phyloP scores from a whole-genome alignment of 345 rosid genomes.

The Reutealis trisperma region DNA sequence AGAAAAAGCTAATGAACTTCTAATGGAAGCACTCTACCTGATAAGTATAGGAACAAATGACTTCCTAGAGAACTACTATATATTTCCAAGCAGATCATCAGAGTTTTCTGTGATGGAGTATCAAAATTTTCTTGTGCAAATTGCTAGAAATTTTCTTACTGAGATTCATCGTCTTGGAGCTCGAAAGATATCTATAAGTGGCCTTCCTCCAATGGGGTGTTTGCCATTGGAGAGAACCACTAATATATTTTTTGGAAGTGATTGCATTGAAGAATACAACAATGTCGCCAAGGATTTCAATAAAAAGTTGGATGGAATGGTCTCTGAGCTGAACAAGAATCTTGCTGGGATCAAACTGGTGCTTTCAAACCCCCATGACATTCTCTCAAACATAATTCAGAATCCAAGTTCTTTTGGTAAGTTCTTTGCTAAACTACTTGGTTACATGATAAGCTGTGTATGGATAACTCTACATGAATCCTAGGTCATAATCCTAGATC shows the following conservation, averaged over 20 bases:
- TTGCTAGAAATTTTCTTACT: slow-evolving; percentile 7
- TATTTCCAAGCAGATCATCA: not conserved
- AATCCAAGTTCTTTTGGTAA: slow-evolving; percentile 15
- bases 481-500: too few relatives aligned
- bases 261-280: slow-evolving; percentile 14
- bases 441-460: not conserved
- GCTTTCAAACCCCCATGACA: slow-evolving; percentile 48
- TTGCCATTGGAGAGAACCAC: slow-evolving; percentile 22
- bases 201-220: slow-evolving; percentile 26
- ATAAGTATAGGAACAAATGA: slow-evolving; percentile 24
- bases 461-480: not conserved
- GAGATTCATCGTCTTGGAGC: slow-evolving; percentile 14
- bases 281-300: slow-evolving; percentile 17
- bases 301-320: slow-evolving; percentile 37
- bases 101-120: slow-evolving; percentile 8
- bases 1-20: slow-evolving; percentile 9
- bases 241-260: slow-evolving; percentile 7
- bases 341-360: slow-evolving; percentile 46
- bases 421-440: not conserved
- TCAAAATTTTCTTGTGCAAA: slow-evolving; percentile 14
- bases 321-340: slow-evolving; percentile 35
- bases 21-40: slow-evolving; percentile 17
- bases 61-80: slow-evolving; percentile 21
- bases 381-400: slow-evolving; percentile 37
- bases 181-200: slow-evolving; percentile 8